These are phyloP conservation scores for Cystobasidium tubakii DNA, from an alignment of 768 basidiomycete genomes.

Conservation along the genomic window DNA sequence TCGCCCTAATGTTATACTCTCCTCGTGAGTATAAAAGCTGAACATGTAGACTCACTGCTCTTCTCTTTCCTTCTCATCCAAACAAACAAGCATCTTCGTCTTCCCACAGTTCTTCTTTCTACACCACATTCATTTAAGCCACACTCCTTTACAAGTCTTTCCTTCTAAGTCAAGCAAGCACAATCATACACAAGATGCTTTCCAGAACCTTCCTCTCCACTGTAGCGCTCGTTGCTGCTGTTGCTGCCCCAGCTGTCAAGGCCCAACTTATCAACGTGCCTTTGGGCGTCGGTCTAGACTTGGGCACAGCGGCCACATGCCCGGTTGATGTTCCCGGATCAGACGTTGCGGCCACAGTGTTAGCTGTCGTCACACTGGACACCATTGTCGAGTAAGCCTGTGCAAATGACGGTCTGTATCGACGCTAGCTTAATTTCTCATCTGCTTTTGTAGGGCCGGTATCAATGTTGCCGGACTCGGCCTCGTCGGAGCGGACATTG, in stretches of 20 bases:
- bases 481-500: background rate
- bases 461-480: background rate
- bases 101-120: background rate
- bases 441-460: background rate
- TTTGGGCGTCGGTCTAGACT: background rate
- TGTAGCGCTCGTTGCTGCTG: background rate
- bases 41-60: too few relatives aligned
- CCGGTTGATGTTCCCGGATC: background rate
- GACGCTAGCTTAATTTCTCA: too few relatives aligned
- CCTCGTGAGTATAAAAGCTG: too few relatives aligned
- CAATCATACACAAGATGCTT: background rate
- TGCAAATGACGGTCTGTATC: background rate
- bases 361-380: conserved; percentile 8
- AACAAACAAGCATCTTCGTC: background rate
- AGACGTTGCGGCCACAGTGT: conserved; percentile 6
- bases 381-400: background rate
- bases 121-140: conserved; percentile 9
- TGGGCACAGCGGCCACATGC: background rate
- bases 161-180: background rate
- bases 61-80: background rate
- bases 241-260: background rate
- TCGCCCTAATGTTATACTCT: too few relatives aligned
- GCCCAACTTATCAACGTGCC: background rate
- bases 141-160: background rate
- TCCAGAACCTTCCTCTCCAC: background rate